Evolutionary conservation across 208 protist species (phyloP), one percentile per base, ranked within the genome.

Genomic region (Trypanosomatidae sp.): DNA sequence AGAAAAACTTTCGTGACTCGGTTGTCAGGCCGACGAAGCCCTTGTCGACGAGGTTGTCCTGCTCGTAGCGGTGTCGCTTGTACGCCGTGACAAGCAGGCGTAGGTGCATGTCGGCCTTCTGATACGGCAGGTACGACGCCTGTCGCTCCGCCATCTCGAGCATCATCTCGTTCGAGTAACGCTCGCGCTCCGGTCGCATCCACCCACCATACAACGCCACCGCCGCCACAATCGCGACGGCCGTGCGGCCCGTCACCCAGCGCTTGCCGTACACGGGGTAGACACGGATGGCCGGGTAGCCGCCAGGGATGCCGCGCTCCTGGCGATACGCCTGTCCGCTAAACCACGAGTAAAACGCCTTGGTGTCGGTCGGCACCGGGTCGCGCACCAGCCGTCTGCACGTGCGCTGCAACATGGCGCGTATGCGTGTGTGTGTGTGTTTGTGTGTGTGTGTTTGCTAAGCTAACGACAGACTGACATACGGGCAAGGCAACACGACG

Each of bases 1-100:
- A 93, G 59, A 93, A 93, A 61, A 93, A 93, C 61, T 93, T 93
- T 13, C 85, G 61, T 60, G 90, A 90, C 61, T 93, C 80, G 2
- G 71, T 81, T 7, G 80, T 93, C 28, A 93, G 61, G n/a, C 85
- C 85, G 4, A 93, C 80, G 53, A 73, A 90, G 23, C 85, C 85
- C 64, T 93, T 89, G 51, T 93, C 81, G 35, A 93, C 74, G 40
- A 93, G 50, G 54, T 80, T 82, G 48, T 93, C 85, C 64, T 83
- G 71, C 53, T 93, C 85, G 49, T 85, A 90, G 30, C 76, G 64
- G 68, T 90, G 63, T 8, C 85, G 80, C 54, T 88, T 89, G 67
- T 93, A 93, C 22, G 61, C 66, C 2, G 75, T 70, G 18, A 93
- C 48, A 44, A 88, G 55, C 44, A 49, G 75, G 43, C 85, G 77